Evolutionary conservation across 371 early-diverging fungal genomes (phyloP), one percentile per base, ranked within the genome.

Genomic region (Fennellomyces sp.): DNA sequence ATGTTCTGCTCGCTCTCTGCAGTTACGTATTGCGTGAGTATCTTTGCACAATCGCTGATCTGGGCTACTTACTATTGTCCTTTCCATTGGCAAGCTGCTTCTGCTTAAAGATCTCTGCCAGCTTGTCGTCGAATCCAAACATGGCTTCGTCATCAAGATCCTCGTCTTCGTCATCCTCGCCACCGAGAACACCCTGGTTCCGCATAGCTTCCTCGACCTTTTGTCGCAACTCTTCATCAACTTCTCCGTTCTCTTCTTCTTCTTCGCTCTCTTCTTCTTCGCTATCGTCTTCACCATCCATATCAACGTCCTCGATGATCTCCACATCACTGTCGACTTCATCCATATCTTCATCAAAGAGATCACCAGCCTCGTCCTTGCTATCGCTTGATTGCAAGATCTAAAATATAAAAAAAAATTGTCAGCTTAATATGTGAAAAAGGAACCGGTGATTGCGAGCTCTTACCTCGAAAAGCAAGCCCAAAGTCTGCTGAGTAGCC

Each of bases 91-190:
- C 47, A 26, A 79, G 65, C 82, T 91, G 91, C 70, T 88, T 80
- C 65, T 88, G 86, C 74, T 87, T 91, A 73, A 97, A 97, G 36
- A 96, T 92, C 66, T 91, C 94, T 10, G 89, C 89, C 54, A 97
- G 75, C 71, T 96, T 96, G 42, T 87, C 88, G 70, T 97, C 97
- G 75, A 94, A 95, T 10, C 82, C 89, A 60, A 78, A 87, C 97
- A 97, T 97, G 52, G 94, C 87, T 56, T 95, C 95, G 67, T 97
- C 97, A 59, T 88, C 91, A 52, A 92, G 69, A 21, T 81, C 77
- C 60, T 88, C 89, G 41, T 88, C 90, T 6, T 66, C 81, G 8
- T 80, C 86, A 26, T 83, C 78, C 7, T 73, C 78, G 21, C 70
- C 73, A 50, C 70, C 76, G 52, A 76, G 65, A 19, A 66, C 60